A percentile compares a stretch with the other conserved stretches of the same genome.
phyloP scores from a whole-genome alignment of 805 yeast genomes.

The Candida easanensis region DNA sequence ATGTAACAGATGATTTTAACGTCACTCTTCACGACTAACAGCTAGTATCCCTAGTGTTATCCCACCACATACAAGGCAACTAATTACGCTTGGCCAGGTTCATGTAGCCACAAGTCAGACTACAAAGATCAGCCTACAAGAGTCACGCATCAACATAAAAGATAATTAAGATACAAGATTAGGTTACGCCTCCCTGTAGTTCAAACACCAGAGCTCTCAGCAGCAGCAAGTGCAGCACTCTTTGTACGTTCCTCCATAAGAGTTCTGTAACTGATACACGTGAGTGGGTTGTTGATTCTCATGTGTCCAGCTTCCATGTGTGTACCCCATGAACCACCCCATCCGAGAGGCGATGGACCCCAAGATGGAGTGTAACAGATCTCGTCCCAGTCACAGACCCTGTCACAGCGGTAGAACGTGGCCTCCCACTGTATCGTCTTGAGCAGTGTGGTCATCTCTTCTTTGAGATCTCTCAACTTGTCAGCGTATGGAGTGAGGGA shows the following conservation, averaged over 20 bases:
- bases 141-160: too few species aligned
- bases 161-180: too few species aligned
- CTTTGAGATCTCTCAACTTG: background rate
- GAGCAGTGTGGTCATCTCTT: constrained; percentile 21
- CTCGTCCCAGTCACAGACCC: constrained; percentile 43
- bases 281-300: constrained; percentile 23
- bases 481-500: background rate
- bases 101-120: too few species aligned
- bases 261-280: constrained; percentile 20
- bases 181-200: too few species aligned
- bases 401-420: constrained; percentile 39
- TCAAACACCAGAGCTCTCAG: too few species aligned
- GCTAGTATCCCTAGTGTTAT: too few species aligned
- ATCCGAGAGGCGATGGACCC: constrained; percentile 56
- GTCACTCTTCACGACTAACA: too few species aligned
- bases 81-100: too few species aligned
- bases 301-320: constrained; percentile 23
- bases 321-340: constrained; percentile 32
- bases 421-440: constrained; percentile 38
- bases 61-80: too few species aligned
- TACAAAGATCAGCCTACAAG: too few species aligned
- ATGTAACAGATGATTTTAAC: too few species aligned
- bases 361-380: constrained; percentile 58
- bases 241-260: constrained; percentile 1
- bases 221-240: too few species aligned